These are phyloP conservation scores for Trapa bicornis DNA, from an alignment of 345 rosid species.

Conservation along the genomic window DNA sequence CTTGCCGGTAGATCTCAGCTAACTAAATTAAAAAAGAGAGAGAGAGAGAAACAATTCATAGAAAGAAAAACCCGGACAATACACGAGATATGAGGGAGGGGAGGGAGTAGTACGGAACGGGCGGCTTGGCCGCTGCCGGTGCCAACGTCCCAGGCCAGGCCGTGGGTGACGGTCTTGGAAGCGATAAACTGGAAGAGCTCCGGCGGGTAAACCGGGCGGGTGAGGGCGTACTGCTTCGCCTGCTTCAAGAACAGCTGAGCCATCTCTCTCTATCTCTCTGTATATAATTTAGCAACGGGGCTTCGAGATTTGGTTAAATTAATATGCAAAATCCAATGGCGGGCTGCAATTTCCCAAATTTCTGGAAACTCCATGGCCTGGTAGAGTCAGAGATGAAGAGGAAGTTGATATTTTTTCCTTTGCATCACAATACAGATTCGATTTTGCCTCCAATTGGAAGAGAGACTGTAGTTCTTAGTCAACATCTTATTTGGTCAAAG, in stretches of 20 bases:
- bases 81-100: background rate
- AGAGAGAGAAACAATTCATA: background rate
- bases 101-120: slow-evolving; percentile 29
- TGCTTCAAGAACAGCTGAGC: slow-evolving; percentile 65
- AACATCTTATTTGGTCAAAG: no score
- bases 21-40: slow-evolving; percentile 23
- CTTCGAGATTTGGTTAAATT: background rate
- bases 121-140: slow-evolving; percentile 88
- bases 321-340: background rate
- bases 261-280: slow-evolving; percentile 21
- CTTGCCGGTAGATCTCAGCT: slow-evolving; percentile 50
- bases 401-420: background rate
- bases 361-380: no score
- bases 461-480: no score
- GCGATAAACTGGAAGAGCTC: slow-evolving; percentile 60
- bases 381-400: background rate
- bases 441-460: background rate
- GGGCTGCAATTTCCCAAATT: no score
- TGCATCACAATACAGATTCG: background rate
- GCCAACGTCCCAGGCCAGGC: slow-evolving; percentile 86
- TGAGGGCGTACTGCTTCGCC: slow-evolving; percentile 50
- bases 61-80: no score
- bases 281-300: background rate
- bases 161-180: slow-evolving; percentile 48
- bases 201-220: slow-evolving; percentile 56